Evolutionary conservation across 352 stramenopile species (phyloP).

Genomic region (Phytopythium litorale): DNA sequence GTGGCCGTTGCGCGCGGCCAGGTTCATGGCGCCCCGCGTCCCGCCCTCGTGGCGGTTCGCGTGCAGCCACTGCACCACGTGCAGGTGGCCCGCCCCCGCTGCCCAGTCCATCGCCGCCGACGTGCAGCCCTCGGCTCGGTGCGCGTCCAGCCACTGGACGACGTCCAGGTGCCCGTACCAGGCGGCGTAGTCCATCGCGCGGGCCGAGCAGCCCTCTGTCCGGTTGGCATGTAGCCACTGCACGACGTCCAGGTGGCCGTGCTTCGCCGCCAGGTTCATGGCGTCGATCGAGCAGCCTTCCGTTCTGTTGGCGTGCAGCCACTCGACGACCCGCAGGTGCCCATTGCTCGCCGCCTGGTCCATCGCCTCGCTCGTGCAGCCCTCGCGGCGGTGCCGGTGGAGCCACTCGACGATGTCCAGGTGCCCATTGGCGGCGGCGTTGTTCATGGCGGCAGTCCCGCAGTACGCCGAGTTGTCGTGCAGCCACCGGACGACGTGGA

Average conservation of each 20-base stretch:
- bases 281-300: slow-evolving; percentile 12
- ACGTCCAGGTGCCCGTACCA: slow-evolving; percentile 11
- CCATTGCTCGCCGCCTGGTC: slow-evolving; percentile 20
- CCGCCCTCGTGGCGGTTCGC: slow-evolving; percentile 2
- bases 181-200: slow-evolving; percentile 8
- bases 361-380: slow-evolving; percentile 31
- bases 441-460: slow-evolving; percentile 45
- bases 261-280: slow-evolving; percentile 10
- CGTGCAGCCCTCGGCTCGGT: slow-evolving; percentile 17
- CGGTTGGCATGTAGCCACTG: slow-evolving; percentile 6
- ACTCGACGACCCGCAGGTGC: slow-evolving; percentile 31
- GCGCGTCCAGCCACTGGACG: slow-evolving; percentile 9
- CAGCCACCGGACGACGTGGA: slow-evolving; percentile 22
- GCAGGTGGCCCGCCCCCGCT: not conserved
- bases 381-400: slow-evolving; percentile 20
- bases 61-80: slow-evolving; percentile 7
- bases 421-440: slow-evolving; percentile 41
- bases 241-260: slow-evolving; percentile 6
- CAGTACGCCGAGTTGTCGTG: slow-evolving; percentile 28
- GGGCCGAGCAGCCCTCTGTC: slow-evolving; percentile 3
- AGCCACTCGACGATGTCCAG: slow-evolving; percentile 43
- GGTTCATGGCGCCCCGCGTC: slow-evolving; percentile 44
- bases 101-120: slow-evolving; percentile 7
- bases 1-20: slow-evolving; percentile 42
- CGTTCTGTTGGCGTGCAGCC: slow-evolving; percentile 19